Percentiles rank a stretch among this genome's conserved stretches.
Conservation (phyloP, 495 filamentous ascomycete species). For the Tuber magnatum region DNA sequence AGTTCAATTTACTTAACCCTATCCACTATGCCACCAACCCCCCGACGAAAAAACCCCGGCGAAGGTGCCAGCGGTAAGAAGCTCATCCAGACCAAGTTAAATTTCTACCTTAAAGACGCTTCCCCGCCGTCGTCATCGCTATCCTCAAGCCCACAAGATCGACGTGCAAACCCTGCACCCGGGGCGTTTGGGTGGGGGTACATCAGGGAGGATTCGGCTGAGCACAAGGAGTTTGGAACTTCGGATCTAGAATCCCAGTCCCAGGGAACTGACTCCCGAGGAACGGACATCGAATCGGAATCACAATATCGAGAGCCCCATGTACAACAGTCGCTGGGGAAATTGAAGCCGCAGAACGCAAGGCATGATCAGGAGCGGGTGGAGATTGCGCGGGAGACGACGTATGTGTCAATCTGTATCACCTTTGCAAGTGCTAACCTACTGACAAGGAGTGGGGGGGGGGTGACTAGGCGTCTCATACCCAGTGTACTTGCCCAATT, state of each 20-base stretch:
- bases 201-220: conserved; percentile 8
- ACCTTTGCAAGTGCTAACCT: neutral
- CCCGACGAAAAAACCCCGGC: conserved; percentile 11
- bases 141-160: neutral
- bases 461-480: conserved; percentile 17
- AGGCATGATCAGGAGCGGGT: conserved; percentile 19
- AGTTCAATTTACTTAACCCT: neutral
- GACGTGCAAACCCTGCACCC: neutral
- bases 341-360: conserved; percentile 4
- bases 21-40: conserved; percentile 14
- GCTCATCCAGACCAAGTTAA: conserved; percentile 23
- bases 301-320: neutral
- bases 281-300: neutral
- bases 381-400: conserved; percentile 24
- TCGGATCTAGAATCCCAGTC: neutral
- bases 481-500: conserved; percentile 17
- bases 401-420: conserved; percentile 15
- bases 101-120: conserved; percentile 3
- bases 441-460: neutral
- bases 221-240: conserved; percentile 7
- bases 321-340: neutral
- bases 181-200: neutral
- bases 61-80: conserved; percentile 19
- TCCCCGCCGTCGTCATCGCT: neutral
- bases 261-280: neutral